Evolutionary conservation across 768 basidiomycete species (phyloP).

Genomic region (Mrakia frigida): DNA sequence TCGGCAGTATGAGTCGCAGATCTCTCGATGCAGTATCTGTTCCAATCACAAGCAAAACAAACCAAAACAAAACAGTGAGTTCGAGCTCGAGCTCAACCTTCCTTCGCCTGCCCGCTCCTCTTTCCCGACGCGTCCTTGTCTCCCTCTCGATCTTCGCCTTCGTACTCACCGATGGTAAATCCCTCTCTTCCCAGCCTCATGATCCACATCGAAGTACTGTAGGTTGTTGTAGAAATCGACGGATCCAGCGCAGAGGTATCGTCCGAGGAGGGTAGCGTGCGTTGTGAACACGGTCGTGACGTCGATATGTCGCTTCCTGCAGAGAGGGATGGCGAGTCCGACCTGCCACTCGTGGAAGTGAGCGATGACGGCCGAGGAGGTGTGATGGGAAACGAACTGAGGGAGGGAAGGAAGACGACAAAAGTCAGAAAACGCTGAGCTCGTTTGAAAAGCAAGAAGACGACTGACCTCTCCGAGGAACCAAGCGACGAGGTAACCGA

Average conservation of each 20-base stretch:
- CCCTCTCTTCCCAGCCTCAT: constrained; percentile 97
- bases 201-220: constrained; percentile 98
- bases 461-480: constrained; percentile 91
- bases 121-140: not conserved
- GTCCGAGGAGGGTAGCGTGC: constrained; percentile 85
- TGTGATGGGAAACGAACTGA: constrained; percentile 74
- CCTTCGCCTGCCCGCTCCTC: too few relatives aligned
- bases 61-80: not conserved
- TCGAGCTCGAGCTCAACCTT: too few relatives aligned
- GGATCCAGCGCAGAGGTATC: constrained; percentile 94
- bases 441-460: not conserved
- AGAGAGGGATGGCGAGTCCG: constrained; percentile 81
- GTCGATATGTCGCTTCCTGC: constrained; percentile 93
- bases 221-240: constrained; percentile 99
- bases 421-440: constrained; percentile 7
- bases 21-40: constrained; percentile 87
- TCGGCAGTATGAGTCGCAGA: constrained; percentile 91
- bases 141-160: not conserved
- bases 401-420: constrained; percentile 36
- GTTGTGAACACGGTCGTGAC: constrained; percentile 65
- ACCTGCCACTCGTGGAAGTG: constrained; percentile 99
- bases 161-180: constrained; percentile 72
- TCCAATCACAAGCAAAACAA: not conserved
- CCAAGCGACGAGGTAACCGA: constrained; percentile 98
- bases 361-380: constrained; percentile 76